These are phyloP conservation scores for Neoboletus magnificus DNA, from an alignment of 768 basidiomycete species.

Conservation along the genomic window DNA sequence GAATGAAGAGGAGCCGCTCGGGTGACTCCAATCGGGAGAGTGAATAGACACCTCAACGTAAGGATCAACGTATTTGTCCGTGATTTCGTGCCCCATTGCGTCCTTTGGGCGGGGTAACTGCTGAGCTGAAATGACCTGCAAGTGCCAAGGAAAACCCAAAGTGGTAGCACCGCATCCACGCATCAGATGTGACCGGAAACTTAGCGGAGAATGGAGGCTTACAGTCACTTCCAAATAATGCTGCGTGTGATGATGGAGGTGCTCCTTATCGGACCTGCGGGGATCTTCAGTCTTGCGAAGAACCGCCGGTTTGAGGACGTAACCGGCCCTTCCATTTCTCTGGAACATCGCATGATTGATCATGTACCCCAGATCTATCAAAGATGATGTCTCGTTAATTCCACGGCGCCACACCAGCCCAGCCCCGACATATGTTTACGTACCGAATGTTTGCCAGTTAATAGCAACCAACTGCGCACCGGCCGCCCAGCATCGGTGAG, in stretches of 20 bases:
- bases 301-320: constrained; percentile 83
- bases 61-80: constrained; percentile 62
- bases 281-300: constrained; percentile 53
- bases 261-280: constrained; percentile 58
- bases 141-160: not conserved
- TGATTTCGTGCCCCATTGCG: constrained; percentile 55
- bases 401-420: not conserved
- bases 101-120: constrained; percentile 79
- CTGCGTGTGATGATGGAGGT: constrained; percentile 48
- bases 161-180: not conserved
- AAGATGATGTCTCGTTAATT: not conserved
- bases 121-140: constrained; percentile 79
- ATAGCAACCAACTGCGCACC: constrained; percentile 90
- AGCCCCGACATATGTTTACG: constrained; percentile 22
- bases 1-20: constrained; percentile 14
- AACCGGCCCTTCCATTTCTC: constrained; percentile 83
- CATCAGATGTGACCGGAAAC: not conserved
- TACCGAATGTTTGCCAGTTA: constrained; percentile 97
- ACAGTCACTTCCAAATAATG: constrained; percentile 68
- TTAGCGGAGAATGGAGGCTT: constrained; percentile 11
- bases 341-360: constrained; percentile 97
- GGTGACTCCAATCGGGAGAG: constrained; percentile 64
- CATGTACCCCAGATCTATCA: constrained; percentile 78
- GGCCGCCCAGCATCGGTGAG: constrained; percentile 84
- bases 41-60: constrained; percentile 80